phyloP scores from a whole-genome alignment of 352 stramenopile genomes.

The Pythium biforme region DNA sequence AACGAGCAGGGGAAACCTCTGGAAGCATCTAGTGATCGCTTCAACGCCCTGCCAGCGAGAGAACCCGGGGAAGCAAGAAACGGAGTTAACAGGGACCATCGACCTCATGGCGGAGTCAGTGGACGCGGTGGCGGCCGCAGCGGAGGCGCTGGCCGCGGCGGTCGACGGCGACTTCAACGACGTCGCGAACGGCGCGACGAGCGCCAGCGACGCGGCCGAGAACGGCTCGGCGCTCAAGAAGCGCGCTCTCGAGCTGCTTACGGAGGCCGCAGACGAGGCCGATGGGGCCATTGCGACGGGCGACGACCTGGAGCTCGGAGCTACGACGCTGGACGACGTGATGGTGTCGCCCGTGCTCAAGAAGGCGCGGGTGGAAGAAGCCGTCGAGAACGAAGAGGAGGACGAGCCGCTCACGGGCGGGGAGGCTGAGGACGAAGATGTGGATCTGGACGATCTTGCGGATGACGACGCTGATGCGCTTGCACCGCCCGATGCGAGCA shows the following conservation, averaged over 20 bases:
- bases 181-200: background rate
- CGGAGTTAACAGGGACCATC: background rate
- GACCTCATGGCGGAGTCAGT: constrained; percentile 18
- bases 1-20: background rate
- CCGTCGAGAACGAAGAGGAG: constrained; percentile 12
- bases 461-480: constrained; percentile 24
- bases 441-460: constrained; percentile 9
- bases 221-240: constrained; percentile 18
- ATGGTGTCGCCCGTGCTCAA: constrained; percentile 50
- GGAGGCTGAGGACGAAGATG: constrained; percentile 8
- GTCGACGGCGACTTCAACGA: constrained; percentile 13
- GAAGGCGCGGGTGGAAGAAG: constrained; percentile 37
- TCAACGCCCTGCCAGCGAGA: background rate
- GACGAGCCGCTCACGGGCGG: constrained; percentile 15
- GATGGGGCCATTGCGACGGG: background rate
- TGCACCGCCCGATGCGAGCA: constrained; percentile 25
- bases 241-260: constrained; percentile 21
- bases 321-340: constrained; percentile 69
- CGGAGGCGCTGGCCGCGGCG: constrained; percentile 20
- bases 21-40: background rate
- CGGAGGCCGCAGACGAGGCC: constrained; percentile 14
- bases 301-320: constrained; percentile 29
- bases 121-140: constrained; percentile 19
- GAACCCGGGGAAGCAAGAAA: background rate
- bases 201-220: background rate